Conservation (phyloP, 176 grass and related monocot genomes). For the Puccinellia tenuiflora region DNA sequence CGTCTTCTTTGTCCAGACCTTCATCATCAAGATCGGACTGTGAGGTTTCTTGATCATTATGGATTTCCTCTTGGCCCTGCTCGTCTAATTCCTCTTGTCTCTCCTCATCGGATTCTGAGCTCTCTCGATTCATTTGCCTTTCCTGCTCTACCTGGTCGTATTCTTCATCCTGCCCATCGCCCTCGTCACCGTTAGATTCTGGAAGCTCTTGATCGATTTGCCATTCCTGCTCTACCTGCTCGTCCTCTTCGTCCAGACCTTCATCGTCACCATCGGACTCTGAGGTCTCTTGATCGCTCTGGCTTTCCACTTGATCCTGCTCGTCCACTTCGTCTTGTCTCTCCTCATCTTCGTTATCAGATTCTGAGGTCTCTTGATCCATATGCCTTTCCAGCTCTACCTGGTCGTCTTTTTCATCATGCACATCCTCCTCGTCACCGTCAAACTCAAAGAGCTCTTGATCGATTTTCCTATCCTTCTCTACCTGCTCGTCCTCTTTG, state of each 20-base stretch:
- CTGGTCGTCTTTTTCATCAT: no score
- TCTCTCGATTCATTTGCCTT: neutral
- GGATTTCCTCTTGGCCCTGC: neutral
- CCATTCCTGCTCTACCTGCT: neutral
- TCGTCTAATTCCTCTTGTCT: neutral
- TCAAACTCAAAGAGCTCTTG: neutral
- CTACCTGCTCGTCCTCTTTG: neutral
- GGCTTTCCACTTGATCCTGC: neutral
- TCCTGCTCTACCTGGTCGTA: neutral
- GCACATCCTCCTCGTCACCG: no score
- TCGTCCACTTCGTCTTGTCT: neutral
- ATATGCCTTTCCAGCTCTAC: no score
- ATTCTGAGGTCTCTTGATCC: no score
- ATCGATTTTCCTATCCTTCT: neutral
- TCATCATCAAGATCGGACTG: neutral
- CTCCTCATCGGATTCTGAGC: neutral
- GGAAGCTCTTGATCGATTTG: neutral
- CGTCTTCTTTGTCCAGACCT: neutral
- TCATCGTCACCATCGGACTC: neutral
- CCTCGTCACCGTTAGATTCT: neutral
- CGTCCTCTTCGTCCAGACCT: neutral
- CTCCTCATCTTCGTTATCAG: no score
- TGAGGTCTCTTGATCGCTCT: neutral
- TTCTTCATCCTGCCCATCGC: neutral
- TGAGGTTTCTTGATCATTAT: neutral